Base-by-base conservation (phyloP, 1,284 basidiomycete species). In the Cutaneotrichosporon dermatis region DNA sequence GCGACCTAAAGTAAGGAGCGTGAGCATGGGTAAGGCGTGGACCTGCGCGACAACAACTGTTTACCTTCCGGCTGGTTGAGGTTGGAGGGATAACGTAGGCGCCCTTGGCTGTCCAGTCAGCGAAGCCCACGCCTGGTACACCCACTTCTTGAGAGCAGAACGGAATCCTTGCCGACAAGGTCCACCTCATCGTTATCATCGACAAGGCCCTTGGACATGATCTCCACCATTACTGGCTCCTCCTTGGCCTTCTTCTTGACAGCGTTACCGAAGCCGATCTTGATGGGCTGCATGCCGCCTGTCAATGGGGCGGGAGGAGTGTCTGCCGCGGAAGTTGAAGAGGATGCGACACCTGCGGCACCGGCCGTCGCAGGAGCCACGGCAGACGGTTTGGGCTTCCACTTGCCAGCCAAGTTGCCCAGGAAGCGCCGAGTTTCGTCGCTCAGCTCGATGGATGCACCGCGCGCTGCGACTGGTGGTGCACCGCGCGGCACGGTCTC, bases 31-130 rank as follows among this genome's bases (percentile, higher is more conserved):
- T 12, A 50, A 11, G 45, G 50, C 25, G 15, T 6, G 40, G 8
- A 12, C 9, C 33, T 33, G 11, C 33, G 10, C 15, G 48, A 46
- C 36, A 48, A 36, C 44, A 45, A 16, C 44, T 64, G 68, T 80
- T 63, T 73, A 89, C 90, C 87, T 94, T 96, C 82, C 88, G 90
- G 75, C 89, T 93, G 43, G 87, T 85, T 52, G 92, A 89, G 62
- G 91, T 80, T 25, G 90, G 89, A 35, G 88, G 87, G 40, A 91
- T 86, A 71, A 86, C 90, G 77, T 89, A 89, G 46, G 84, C 70
- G 43, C 73, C 73, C 46, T 74, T 75, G 37, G 74, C 74, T 77
- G 57, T 0, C 1, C 13, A 39, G 61, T 71, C 54, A 69, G 69
- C 16, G 12, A 40, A 11, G 33, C 33, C 6, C 1, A 9, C 2